These are phyloP conservation scores for Pseudogymnoascus sp. DNA, from an alignment of 2,329 filamentous ascomycete species.

Conservation along the genomic window DNA sequence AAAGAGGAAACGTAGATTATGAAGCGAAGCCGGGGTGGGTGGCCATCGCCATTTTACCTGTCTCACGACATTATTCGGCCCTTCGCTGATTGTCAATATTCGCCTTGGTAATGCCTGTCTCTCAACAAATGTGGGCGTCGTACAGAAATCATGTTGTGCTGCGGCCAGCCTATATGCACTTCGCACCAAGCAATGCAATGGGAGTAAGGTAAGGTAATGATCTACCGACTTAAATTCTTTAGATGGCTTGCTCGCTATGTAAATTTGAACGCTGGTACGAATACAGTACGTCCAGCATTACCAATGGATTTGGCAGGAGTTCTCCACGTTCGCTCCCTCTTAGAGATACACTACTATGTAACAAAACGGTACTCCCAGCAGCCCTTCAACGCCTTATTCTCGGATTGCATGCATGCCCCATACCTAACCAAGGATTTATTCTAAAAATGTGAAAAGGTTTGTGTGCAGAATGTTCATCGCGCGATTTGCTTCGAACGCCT, in stretches of 20 bases:
- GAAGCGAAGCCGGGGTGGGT: not conserved
- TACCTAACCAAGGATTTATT: slow-evolving; percentile 31
- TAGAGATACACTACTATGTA: slow-evolving; percentile 7
- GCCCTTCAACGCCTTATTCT: slow-evolving; percentile 4
- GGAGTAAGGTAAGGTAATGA: not conserved
- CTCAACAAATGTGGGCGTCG: not conserved
- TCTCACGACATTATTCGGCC: not conserved
- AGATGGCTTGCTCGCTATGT: slow-evolving; percentile 1
- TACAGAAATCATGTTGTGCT: not conserved
- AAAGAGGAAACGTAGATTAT: not conserved
- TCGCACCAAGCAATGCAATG: not conserved
- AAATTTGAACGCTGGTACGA: slow-evolving; percentile 5
- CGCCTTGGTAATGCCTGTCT: slow-evolving; percentile 3
- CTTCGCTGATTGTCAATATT: not conserved
- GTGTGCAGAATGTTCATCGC: slow-evolving; percentile 96
- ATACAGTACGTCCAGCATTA: slow-evolving; percentile 5
- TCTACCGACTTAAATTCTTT: slow-evolving; percentile 4
- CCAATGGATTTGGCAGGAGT: not conserved
- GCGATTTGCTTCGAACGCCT: slow-evolving; percentile 79
- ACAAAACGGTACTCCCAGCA: not conserved
- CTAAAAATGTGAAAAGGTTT: slow-evolving; percentile 91
- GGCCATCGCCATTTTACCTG: not conserved
- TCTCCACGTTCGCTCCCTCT: not conserved
- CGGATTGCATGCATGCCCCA: not conserved
- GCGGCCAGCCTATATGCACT: not conserved